Evolutionary conservation across 768 basidiomycete species (phyloP), one percentile per base, ranked within the genome.

Genomic region (Kwoniella bestiolae): DNA sequence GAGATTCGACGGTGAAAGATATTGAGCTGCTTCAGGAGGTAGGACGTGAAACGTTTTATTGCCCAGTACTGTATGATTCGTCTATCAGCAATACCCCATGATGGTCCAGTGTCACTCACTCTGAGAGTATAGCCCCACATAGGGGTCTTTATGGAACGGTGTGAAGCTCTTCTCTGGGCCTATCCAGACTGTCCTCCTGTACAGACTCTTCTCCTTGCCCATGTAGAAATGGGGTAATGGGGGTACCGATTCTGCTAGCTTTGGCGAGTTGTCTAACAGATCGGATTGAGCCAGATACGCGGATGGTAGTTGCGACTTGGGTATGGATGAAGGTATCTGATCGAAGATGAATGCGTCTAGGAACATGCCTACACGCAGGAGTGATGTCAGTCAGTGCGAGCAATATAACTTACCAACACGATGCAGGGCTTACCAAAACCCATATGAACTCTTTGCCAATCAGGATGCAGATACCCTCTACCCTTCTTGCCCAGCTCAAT

Each of bases 201-300:
- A 80, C n/a, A 75, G 61, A 28, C 71, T 65, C 28, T 65, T 46
- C 44, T 66, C 51, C 6, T 65, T 69, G 4, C 79, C 79, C 16
- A 38, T 23, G 14, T 31, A 16, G 44, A 67, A 71, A 34, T 78
- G 77, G 2, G 66, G 61, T 5, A 80, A 60, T 12, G 57, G 21
- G 0, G 79, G 79, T 5, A 75, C 63, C 23, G 67, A 66, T 12
- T 32, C 28, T 3, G 63, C 21, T 11, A 76, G 32, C 6, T 31
- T 25, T 1, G 73, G 65, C 18, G 65, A 53, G 28, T 50, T 9
- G 49, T 71, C 67, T 60, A 75, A 65, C 1, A 80, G 56, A 58
- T 80, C 79, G 14, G 70, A 74, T 65, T 80, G 79, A 25, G 79
- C 79, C 3, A 80, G 65, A 61, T 78, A 78, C n/a, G 60, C 74